phyloP scores from a whole-genome alignment of 345 rosid species.

The Pelargonium nanum region DNA sequence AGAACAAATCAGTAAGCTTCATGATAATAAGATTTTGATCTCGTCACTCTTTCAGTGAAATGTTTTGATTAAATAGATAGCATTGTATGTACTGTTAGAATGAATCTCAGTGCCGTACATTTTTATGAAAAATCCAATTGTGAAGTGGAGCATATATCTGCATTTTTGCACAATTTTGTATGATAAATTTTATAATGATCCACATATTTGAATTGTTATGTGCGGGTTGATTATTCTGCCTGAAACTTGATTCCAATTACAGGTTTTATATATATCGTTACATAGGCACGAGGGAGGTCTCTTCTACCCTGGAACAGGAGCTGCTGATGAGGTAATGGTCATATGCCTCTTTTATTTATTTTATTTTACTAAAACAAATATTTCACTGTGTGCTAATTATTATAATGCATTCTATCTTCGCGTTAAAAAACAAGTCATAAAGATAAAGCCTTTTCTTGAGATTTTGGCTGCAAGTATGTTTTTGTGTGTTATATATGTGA shows the following conservation, averaged over 20 bases:
- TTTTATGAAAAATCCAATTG: neutral
- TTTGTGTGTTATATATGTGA: too few relatives aligned
- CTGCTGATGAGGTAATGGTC: slow-evolving; percentile 60
- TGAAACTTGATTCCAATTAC: slow-evolving; percentile 9
- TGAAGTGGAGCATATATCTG: neutral
- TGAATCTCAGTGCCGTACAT: neutral
- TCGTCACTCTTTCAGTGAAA: slow-evolving; percentile 3
- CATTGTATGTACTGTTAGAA: too few relatives aligned
- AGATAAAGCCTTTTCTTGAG: too few relatives aligned
- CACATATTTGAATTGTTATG: neutral
- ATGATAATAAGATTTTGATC: neutral
- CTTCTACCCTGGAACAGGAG: slow-evolving; percentile 92
- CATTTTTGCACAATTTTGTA: too few relatives aligned
- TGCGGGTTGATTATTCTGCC: neutral
- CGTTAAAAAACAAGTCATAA: too few relatives aligned
- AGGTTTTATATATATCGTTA: slow-evolving; percentile 86
- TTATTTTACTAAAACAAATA: too few relatives aligned
- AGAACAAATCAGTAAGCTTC: slow-evolving; percentile 68
- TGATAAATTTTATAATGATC: neutral
- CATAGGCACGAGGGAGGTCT: slow-evolving; percentile 90
- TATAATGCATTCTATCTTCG: too few relatives aligned
- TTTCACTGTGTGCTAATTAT: too few relatives aligned
- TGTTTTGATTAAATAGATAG: neutral
- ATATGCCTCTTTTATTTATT: too few relatives aligned
- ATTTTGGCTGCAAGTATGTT: too few relatives aligned